Evolutionary conservation across 106 monocot genomes (phyloP).

Genomic region (Allium cepa): DNA sequence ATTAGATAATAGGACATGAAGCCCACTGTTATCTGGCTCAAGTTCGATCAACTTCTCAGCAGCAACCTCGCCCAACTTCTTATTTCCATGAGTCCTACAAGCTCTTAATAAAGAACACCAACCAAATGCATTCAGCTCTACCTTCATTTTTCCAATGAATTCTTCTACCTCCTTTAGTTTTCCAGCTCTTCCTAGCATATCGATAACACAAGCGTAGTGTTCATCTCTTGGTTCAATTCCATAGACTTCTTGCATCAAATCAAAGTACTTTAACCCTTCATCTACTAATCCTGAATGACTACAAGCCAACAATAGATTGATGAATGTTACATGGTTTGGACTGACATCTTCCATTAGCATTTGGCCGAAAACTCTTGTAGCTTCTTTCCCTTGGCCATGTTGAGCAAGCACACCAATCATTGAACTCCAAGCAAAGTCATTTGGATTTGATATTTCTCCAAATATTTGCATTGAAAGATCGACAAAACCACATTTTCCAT

Average conservation of each 20-base stretch:
- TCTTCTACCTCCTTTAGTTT: constrained; percentile 31
- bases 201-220: constrained; percentile 42
- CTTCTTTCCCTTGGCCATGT: constrained; percentile 36
- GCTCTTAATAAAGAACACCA: constrained; percentile 67
- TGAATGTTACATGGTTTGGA: constrained; percentile 37
- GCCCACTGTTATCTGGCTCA: constrained; percentile 44
- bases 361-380: constrained; percentile 17
- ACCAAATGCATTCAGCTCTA: constrained; percentile 40
- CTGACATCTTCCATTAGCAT: constrained; percentile 19
- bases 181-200: constrained; percentile 44
- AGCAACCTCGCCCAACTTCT: constrained; percentile 42
- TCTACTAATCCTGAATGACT: constrained; percentile 49
- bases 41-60: constrained; percentile 53
- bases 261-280: constrained; percentile 30
- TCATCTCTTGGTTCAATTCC: constrained; percentile 33
- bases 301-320: constrained; percentile 41
- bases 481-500: constrained; percentile 49
- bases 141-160: constrained; percentile 37
- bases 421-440: constrained; percentile 29
- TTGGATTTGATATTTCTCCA: constrained; percentile 15
- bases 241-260: constrained; percentile 25
- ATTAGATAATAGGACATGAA: constrained; percentile 41
- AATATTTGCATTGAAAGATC: constrained; percentile 26
- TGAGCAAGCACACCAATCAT: constrained; percentile 33
- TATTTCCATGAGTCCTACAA: constrained; percentile 36